These are phyloP conservation scores for Yueomyces sp. DNA, from an alignment of 805 yeast genomes.

Conservation along the genomic window DNA sequence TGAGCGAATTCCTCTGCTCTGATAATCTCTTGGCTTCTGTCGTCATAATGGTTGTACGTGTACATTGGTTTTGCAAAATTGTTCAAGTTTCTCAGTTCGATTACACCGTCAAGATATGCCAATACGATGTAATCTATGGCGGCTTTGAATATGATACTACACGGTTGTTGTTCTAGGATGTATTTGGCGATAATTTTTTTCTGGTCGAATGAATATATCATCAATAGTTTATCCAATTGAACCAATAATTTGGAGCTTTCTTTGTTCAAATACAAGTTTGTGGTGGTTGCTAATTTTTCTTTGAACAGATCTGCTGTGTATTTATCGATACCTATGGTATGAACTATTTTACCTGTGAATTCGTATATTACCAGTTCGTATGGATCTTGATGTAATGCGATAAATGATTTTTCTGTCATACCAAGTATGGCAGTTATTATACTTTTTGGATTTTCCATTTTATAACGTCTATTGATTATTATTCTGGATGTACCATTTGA, in stretches of 20 bases:
- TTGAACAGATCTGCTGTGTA: background rate
- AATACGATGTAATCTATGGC: conserved; percentile 5
- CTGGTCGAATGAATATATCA: conserved; percentile 22
- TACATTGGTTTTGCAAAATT: conserved; percentile 7
- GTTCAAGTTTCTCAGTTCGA: conserved; percentile 15
- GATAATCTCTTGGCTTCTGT: background rate
- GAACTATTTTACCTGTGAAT: conserved; percentile 17
- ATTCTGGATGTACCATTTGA: conserved; percentile 1
- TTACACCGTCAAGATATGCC: conserved; percentile 12
- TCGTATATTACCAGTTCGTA: conserved; percentile 14
- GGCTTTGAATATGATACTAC: conserved; percentile 6
- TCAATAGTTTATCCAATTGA: conserved; percentile 9
- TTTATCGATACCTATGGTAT: conserved; percentile 11
- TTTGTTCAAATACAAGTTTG: conserved; percentile 13
- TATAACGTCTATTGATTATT: conserved; percentile 5
- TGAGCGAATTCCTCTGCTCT: background rate
- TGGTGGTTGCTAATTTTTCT: background rate
- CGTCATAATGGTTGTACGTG: conserved; percentile 8
- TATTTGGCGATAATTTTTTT: conserved; percentile 8
- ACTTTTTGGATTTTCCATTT: conserved; percentile 3
- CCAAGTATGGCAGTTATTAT: conserved; percentile 15
- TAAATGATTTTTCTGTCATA: conserved; percentile 22
- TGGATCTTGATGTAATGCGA: conserved; percentile 12
- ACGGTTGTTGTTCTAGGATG: background rate
- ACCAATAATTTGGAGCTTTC: conserved; percentile 20